These are phyloP conservation scores for Vitis labrusca DNA, from an alignment of 164 flowering plant genomes.

Conservation along the genomic window DNA sequence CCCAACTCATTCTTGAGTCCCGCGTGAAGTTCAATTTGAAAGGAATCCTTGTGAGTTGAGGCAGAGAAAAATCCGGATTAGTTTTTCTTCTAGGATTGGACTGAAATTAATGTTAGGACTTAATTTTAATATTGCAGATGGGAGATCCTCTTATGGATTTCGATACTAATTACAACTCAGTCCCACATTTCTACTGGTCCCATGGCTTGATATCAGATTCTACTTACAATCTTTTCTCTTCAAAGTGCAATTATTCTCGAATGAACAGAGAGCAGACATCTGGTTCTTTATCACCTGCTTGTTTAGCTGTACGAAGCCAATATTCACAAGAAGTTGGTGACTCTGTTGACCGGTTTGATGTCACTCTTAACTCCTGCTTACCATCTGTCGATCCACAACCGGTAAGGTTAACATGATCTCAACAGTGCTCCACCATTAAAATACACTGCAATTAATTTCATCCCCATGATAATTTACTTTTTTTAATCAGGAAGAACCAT, in stretches of 20 bases:
- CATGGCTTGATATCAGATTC: constrained; percentile 77
- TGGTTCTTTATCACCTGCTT: constrained; percentile 46
- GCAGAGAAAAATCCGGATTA: no score
- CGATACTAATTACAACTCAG: constrained; percentile 61
- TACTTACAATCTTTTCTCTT: constrained; percentile 54
- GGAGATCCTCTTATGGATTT: constrained; percentile 29
- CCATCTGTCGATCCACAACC: constrained; percentile 57
- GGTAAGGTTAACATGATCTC: no score
- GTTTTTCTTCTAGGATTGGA: no score
- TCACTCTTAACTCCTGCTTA: constrained; percentile 75
- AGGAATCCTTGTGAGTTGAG: constrained; percentile 70
- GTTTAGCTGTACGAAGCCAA: constrained; percentile 50
- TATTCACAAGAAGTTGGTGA: constrained; percentile 59
- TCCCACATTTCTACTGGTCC: constrained; percentile 73
- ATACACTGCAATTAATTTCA: no score
- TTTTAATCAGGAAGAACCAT: no score
- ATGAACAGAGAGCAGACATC: constrained; percentile 47
- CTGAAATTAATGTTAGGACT: no score
- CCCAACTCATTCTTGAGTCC: constrained; percentile 52
- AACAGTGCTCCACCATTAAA: no score
- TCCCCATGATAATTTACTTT: no score
- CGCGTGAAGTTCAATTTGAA: constrained; percentile 68
- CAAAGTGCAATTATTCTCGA: constrained; percentile 65
- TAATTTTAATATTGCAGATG: no score
- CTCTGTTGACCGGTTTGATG: constrained; percentile 65